Percentiles rank a stretch among this genome's conserved stretches.
phyloP scores from a whole-genome alignment of 495 filamentous ascomycete genomes.

The Letharia lupina region DNA sequence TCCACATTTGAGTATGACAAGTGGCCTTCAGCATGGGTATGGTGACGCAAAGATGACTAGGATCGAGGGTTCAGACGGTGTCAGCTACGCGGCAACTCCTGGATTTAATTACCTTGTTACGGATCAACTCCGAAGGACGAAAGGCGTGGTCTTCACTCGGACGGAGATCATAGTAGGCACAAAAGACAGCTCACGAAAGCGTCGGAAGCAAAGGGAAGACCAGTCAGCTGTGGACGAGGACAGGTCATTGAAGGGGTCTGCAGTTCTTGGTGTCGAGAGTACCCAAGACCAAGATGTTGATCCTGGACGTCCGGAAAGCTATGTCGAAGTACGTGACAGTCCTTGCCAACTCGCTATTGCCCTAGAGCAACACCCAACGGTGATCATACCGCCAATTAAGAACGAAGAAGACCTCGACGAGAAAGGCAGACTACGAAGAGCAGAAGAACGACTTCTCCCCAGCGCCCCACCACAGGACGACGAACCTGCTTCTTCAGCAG shows the following conservation, averaged over 20 bases:
- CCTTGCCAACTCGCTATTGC: constrained; percentile 34
- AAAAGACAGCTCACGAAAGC: constrained; percentile 59
- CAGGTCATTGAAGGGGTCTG: constrained; percentile 4
- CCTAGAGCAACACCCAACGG: constrained; percentile 25
- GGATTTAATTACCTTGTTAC: constrained; percentile 81
- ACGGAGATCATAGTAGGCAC: constrained; percentile 89
- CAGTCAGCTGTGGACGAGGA: not conserved
- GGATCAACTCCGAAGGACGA: constrained; percentile 73
- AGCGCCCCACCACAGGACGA: constrained; percentile 54
- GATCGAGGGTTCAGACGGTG: constrained; percentile 37
- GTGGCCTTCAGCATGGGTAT: constrained; percentile 39
- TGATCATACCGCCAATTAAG: constrained; percentile 46
- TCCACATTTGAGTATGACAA: constrained; percentile 48
- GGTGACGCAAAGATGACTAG: constrained; percentile 35
- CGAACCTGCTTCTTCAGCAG: constrained; percentile 39
- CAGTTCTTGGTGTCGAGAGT: constrained; percentile 30
- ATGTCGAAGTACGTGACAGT: constrained; percentile 34
- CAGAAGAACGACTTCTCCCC: constrained; percentile 61
- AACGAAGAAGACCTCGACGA: constrained; percentile 53
- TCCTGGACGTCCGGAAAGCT: constrained; percentile 25
- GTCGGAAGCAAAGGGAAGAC: constrained; percentile 37
- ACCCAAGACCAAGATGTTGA: constrained; percentile 25
- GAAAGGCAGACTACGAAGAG: constrained; percentile 57
- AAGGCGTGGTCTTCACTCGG: constrained; percentile 71
- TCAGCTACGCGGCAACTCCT: constrained; percentile 34